phyloP scores from a whole-genome alignment of 768 basidiomycete species.

The Panaeolus papilionaceus region DNA sequence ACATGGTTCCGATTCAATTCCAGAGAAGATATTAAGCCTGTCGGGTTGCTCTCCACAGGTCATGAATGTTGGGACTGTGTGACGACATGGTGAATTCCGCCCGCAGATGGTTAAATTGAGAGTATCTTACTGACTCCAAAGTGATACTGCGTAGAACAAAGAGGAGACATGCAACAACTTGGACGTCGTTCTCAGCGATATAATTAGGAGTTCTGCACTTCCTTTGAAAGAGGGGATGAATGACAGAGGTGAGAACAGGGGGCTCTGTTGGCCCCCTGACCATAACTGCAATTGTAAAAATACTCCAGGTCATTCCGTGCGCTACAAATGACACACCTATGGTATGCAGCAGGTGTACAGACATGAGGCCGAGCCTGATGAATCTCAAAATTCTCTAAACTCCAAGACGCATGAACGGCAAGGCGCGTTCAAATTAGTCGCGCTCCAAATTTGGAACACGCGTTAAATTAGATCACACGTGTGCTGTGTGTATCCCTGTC shows the following conservation, averaged over 20 bases:
- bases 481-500: neutral
- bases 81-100: neutral
- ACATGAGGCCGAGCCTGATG: no score
- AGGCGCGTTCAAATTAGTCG: neutral
- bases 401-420: no score
- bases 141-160: neutral
- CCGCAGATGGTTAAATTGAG: neutral
- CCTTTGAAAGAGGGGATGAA: neutral
- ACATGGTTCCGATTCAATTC: neutral
- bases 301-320: neutral
- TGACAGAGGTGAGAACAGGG: neutral
- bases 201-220: neutral
- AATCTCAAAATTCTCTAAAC: no score
- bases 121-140: neutral
- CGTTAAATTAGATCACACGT: conserved; percentile 5
- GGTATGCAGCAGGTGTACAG: no score
- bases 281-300: neutral
- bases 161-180: neutral
- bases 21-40: neutral
- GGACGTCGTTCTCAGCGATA: neutral
- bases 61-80: neutral
- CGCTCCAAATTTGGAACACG: conserved; percentile 8
- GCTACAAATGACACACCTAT: no score
- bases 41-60: neutral
- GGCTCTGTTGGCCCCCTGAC: neutral